phyloP scores from a whole-genome alignment of 192 early-diverging fungal species.

The Coemansia sp. region DNA sequence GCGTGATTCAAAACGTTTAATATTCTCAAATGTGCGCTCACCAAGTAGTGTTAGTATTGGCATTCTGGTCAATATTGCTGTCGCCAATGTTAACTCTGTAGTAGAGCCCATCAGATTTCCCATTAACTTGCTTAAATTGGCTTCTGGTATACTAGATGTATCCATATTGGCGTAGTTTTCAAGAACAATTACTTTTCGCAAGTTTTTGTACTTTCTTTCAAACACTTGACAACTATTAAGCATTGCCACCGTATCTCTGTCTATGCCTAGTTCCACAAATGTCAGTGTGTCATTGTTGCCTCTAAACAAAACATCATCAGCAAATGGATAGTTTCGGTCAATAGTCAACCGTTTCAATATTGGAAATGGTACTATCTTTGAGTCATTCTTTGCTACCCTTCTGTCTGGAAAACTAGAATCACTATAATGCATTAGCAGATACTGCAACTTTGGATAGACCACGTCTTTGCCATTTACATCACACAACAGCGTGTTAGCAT shows the following conservation, averaged over 20 bases:
- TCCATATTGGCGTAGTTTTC: background rate
- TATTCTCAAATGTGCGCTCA: background rate
- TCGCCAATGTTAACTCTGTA: background rate
- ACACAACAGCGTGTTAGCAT: background rate
- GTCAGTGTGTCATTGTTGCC: constrained; percentile 6
- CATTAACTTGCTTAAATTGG: background rate
- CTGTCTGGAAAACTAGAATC: background rate
- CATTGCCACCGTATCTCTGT: background rate
- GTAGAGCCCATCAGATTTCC: background rate
- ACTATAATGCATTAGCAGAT: background rate
- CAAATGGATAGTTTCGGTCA: constrained; percentile 6
- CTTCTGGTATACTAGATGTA: background rate
- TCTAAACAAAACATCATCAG: constrained; percentile 12
- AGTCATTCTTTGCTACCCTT: background rate
- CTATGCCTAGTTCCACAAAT: background rate
- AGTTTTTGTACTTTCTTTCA: background rate
- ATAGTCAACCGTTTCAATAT: background rate
- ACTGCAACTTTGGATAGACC: constrained; percentile 8
- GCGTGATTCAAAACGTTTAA: background rate
- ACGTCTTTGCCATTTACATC: background rate
- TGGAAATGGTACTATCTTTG: background rate
- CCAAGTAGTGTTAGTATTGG: background rate
- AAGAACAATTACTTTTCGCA: background rate
- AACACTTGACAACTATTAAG: background rate
- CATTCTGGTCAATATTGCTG: background rate